phyloP scores from a whole-genome alignment of 305 asterid species.

The Fraxinus floribunda region DNA sequence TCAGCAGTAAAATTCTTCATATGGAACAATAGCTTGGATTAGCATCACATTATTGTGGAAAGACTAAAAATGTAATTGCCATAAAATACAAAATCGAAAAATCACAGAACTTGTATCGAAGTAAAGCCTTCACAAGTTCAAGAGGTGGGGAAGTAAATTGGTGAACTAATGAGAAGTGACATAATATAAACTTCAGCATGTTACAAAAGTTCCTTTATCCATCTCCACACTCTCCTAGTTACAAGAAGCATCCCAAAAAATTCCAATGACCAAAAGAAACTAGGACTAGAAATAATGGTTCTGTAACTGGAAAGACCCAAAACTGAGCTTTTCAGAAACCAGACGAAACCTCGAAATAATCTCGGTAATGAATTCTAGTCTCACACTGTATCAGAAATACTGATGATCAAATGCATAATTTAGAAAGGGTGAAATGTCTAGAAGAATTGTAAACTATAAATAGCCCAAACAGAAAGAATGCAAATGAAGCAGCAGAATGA shows the following conservation, averaged over 20 bases:
- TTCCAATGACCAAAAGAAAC: not conserved
- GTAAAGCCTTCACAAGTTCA: not conserved
- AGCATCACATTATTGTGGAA: conserved; percentile 20
- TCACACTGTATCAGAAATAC: not conserved
- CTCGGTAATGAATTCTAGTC: not conserved
- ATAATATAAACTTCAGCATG: not conserved
- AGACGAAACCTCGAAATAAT: not conserved
- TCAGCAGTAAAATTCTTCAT: conserved; percentile 59
- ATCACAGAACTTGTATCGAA: not conserved
- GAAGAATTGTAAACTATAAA: not conserved
- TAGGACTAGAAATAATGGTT: not conserved
- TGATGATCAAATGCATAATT: not conserved
- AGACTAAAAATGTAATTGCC: not conserved
- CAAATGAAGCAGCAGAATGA: not conserved
- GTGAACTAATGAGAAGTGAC: not conserved
- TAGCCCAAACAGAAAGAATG: not conserved
- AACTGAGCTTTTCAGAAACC: not conserved
- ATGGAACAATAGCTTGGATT: conserved; percentile 25
- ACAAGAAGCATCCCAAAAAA: not conserved
- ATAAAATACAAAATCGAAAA: conserved; percentile 10
- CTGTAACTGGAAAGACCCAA: not conserved
- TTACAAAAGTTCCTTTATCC: conserved; percentile 7
- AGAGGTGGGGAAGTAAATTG: not conserved
- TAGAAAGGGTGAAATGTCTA: not conserved
- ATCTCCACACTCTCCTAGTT: not conserved